Evolutionary conservation across 345 rosid genomes (phyloP).

Genomic region (Brassica cretica): DNA sequence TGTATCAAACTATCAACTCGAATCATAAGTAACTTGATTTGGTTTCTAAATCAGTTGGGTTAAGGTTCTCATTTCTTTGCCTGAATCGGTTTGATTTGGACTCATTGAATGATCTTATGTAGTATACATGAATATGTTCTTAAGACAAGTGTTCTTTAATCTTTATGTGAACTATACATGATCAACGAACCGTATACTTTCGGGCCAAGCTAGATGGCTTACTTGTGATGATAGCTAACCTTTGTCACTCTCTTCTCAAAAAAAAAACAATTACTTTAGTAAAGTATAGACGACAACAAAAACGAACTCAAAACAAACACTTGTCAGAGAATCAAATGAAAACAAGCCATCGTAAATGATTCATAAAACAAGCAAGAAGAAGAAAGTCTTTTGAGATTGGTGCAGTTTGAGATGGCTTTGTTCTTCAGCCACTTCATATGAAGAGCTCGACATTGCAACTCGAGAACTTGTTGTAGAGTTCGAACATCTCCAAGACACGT

Average conservation of each 20-base stretch:
- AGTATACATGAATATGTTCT: no score
- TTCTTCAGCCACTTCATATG: neutral
- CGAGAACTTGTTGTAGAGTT: neutral
- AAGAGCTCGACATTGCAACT: neutral
- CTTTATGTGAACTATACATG: neutral
- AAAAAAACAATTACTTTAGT: neutral
- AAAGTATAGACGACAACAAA: neutral
- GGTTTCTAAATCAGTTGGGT: neutral
- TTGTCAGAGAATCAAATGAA: no score
- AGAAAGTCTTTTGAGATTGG: neutral
- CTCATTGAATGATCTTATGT: no score
- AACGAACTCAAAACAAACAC: neutral
- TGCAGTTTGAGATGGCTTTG: neutral
- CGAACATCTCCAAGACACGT: neutral
- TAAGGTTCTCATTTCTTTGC: neutral
- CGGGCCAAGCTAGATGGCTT: neutral
- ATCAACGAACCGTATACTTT: neutral
- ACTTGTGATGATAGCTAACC: neutral
- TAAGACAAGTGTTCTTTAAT: no score
- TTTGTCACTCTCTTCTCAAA: neutral
- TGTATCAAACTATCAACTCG: neutral
- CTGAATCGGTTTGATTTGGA: neutral
- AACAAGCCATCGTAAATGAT: neutral
- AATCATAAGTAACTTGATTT: neutral
- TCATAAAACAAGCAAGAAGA: neutral